Evolutionary conservation across 306 rosid genomes (phyloP), one percentile per base, ranked within the genome.

Genomic region (Cicer yamashitae): DNA sequence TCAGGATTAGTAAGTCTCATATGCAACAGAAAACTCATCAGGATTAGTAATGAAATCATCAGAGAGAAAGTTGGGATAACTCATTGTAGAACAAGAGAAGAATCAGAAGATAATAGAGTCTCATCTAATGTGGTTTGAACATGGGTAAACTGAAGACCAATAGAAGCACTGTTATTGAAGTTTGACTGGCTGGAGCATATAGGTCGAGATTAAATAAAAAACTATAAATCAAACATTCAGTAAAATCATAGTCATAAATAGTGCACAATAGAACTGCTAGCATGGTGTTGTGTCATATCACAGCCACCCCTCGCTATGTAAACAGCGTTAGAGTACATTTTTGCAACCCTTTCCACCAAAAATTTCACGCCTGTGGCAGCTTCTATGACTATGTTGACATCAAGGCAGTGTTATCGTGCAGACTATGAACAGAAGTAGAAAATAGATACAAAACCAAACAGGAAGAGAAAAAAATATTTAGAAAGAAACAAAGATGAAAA

Each of bases 1-100:
- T 17, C 18, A 17, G 18, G 18, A 74, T 63, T 74, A 75, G 53
- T 80, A 40, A 85, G 70, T 60, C 37, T 60, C 15, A 62, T 10
- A 18, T 22, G 52, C 44, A 75, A 43, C 17, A 20, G 69, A 71
- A 71, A 58, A n/a, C 11, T 71, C 58, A 67, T 22, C 9, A 22
- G 7, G 20, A 46, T 67, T 11, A 40, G 50, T 39, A 46, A 46
- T 20, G 54, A 44, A 66, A 66, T 66, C 15, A 44, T 11, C 17
- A 2, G 69, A 44, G 20, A 41, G 7, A 7, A 67, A 67, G 8
- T 67, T 45, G 40, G 25, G 41, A 67, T 46, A 7, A 48, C 56
- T 13, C 40, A 18, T 18, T 45, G 56, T 20, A 45, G 18, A 67
- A 17, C 6, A 10, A 22, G 56, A 30, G 41, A 46, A 17, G 18